These are phyloP conservation scores for Collybia mongolica DNA, from an alignment of 768 basidiomycete species.

Conservation along the genomic window DNA sequence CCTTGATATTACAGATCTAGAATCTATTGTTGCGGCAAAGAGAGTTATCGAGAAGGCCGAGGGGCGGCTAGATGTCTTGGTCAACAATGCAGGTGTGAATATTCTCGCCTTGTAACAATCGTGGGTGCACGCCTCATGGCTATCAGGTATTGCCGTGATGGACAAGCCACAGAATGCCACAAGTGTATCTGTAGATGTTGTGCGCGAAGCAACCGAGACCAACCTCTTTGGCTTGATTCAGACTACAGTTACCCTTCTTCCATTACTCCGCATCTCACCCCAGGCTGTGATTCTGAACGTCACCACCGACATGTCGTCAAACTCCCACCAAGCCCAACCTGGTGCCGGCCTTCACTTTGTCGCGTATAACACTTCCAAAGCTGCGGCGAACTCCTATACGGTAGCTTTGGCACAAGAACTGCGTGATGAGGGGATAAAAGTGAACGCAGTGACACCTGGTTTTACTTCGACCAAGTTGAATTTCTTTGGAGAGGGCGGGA, in stretches of 20 bases:
- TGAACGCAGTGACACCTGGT: conserved; percentile 65
- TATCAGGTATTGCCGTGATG: conserved; percentile 25
- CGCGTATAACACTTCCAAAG: conserved; percentile 71
- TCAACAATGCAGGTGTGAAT: conserved; percentile 42
- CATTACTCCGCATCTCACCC: conserved; percentile 33
- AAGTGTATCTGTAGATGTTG: conserved; percentile 27
- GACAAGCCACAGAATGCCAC: conserved; percentile 32
- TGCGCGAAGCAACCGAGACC: conserved; percentile 37
- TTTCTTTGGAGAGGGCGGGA: conserved; percentile 33
- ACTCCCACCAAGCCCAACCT: conserved; percentile 30
- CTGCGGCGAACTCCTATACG: conserved; percentile 60
- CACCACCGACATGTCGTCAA: conserved; percentile 44
- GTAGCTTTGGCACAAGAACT: conserved; percentile 67
- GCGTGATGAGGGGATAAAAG: conserved; percentile 48
- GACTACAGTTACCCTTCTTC: conserved; percentile 39
- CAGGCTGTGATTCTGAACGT: conserved; percentile 42
- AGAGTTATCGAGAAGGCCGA: conserved; percentile 34
- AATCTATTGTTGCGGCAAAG: conserved; percentile 32
- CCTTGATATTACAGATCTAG: conserved; percentile 36
- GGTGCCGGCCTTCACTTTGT: conserved; percentile 28
- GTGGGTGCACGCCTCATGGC: not conserved
- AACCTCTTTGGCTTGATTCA: conserved; percentile 45
- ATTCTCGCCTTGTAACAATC: not conserved
- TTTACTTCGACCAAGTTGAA: conserved; percentile 46
- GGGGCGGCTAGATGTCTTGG: conserved; percentile 41